phyloP scores from a whole-genome alignment of 2,329 filamentous ascomycete species.

The Huntiella bhutanensis region DNA sequence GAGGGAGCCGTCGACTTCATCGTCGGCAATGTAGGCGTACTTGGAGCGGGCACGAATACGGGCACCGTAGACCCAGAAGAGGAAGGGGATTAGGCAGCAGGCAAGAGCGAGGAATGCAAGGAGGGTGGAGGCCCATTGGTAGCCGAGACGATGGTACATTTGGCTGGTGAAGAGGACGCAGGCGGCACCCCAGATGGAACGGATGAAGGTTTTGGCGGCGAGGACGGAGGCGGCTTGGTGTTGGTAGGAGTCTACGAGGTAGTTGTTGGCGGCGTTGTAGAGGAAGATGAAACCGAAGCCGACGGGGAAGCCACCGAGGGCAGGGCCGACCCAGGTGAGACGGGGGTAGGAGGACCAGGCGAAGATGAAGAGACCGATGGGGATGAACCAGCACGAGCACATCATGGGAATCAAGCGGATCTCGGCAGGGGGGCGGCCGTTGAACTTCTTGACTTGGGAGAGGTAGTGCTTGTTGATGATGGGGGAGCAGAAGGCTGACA shows the following conservation, averaged over 20 bases:
- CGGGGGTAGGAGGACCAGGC: slow-evolving; percentile 43
- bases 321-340: slow-evolving; percentile 53
- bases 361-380: slow-evolving; percentile 38
- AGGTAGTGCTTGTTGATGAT: slow-evolving; percentile 70
- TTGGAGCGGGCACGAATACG: slow-evolving; percentile 48
- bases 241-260: slow-evolving; percentile 45
- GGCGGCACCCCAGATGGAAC: slow-evolving; percentile 61
- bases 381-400: slow-evolving; percentile 53
- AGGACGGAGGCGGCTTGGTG: slow-evolving; percentile 63
- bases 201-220: slow-evolving; percentile 63
- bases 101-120: slow-evolving; percentile 56
- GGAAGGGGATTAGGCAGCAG: slow-evolving; percentile 66
- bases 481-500: slow-evolving; percentile 47
- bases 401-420: slow-evolving; percentile 68
- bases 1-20: slow-evolving; percentile 18
- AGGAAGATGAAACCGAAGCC: slow-evolving; percentile 72
- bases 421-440: slow-evolving; percentile 60
- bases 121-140: slow-evolving; percentile 59
- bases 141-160: slow-evolving; percentile 55
- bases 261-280: slow-evolving; percentile 63
- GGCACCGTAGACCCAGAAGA: slow-evolving; percentile 64
- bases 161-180: slow-evolving; percentile 65
- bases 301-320: slow-evolving; percentile 50
- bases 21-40: slow-evolving; percentile 52
- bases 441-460: slow-evolving; percentile 37